Evolutionary conservation across 768 basidiomycete genomes (phyloP), one percentile per base, ranked within the genome.

Genomic region (Trametes elegans): DNA sequence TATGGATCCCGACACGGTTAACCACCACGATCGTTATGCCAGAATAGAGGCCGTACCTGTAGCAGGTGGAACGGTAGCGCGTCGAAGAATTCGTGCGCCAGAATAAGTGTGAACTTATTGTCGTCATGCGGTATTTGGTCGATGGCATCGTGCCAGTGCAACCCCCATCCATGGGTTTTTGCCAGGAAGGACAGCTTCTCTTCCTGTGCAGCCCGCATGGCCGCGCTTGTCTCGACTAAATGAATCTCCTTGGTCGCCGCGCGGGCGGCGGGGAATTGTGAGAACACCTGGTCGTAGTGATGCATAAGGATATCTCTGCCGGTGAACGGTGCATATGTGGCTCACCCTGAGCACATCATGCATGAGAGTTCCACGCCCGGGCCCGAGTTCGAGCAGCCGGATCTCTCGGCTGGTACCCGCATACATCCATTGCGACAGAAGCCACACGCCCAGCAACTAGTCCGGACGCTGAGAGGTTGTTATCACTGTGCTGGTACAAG

Each of bases 71-170:
- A 85, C 0, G 97, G 96, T 39, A 99, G 76, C 0, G 95, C 95
- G 67, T 98, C 97, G 59, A 99, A 98, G 72, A 98, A 96, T 66
- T 98, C 97, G 70, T 99, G 95, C 0, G 97, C 97, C 14, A 98
- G 73, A 21, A 97, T 69, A 76, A 97, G 84, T 0, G 93, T 94
- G 69, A 85, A 98, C 45, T 70, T 67, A 9, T 74, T 72, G 16
- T 76, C 62, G 56, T 74, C 73, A 3, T 66, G 71, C 0, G 78
- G 70, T 1, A 99, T 71, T 16, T 92, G 84, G 34, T 87, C 81
- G 16, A 97, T 71, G 0, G 81, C 76, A 50, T 88, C 79, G 61
- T 88, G 81, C 93, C 94, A 98, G 1, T 77, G 64, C 35, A 92
- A 52, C 3, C 71, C 47, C 57, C 77, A 73, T 11, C 72, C 70